Percentiles rank a stretch among this genome's conserved stretches.
Evolutionary conservation across 371 early-diverging fungal genomes (phyloP).

Genomic region (Smittium culicis): DNA sequence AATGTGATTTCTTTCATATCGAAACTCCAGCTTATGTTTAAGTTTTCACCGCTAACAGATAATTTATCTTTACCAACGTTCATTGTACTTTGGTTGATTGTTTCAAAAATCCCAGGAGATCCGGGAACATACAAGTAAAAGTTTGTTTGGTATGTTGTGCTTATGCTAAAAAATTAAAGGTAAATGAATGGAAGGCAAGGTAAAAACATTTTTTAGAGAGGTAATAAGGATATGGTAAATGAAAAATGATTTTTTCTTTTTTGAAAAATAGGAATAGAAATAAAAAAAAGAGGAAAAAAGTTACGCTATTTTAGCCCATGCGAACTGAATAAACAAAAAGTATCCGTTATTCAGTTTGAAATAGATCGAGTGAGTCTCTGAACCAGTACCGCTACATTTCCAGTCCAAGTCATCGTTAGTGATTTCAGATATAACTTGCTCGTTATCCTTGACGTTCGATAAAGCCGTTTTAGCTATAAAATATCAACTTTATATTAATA

Average conservation of each 20-base stretch:
- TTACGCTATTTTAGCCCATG: conserved; percentile 72
- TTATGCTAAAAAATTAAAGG: conserved; percentile 26
- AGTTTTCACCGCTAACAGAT: conserved; percentile 52
- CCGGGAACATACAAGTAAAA: conserved; percentile 55
- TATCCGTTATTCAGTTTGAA: conserved; percentile 55
- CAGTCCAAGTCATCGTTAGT: conserved; percentile 52
- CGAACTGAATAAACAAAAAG: conserved; percentile 66
- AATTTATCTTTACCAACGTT: conserved; percentile 50
- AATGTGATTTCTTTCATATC: conserved; percentile 21
- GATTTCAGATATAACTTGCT: conserved; percentile 35
- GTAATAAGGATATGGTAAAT: no score
- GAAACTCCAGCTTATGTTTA: conserved; percentile 40
- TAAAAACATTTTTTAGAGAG: no score
- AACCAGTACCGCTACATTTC: conserved; percentile 58
- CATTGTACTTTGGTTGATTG: conserved; percentile 50
- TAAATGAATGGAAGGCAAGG: not conserved
- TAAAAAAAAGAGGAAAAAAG: conserved; percentile 8
- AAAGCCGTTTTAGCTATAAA: conserved; percentile 30
- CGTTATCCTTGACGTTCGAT: conserved; percentile 26
- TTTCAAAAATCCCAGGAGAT: conserved; percentile 50
- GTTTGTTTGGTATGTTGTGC: conserved; percentile 61
- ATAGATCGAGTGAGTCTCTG: conserved; percentile 83
- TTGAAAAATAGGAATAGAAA: not conserved
- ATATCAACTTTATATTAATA: no score
- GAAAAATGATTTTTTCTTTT: not conserved